Conservation (phyloP, 257 asterid genomes). For the Solanum medicagineum region DNA sequence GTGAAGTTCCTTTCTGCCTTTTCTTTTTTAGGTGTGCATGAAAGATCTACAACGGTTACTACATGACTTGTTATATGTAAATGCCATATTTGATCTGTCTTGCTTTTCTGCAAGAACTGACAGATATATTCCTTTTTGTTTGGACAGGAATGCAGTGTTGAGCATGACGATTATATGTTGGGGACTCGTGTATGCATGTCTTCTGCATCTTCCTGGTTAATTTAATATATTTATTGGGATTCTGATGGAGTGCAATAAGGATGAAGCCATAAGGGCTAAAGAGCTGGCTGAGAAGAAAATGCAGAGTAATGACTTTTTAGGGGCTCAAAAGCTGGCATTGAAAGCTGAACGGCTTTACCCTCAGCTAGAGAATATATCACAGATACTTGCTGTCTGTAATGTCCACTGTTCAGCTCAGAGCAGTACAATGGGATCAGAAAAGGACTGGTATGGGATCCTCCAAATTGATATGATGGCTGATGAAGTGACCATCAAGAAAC, state of each 20-base stretch:
- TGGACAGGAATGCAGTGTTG: background rate
- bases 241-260: constrained; percentile 80
- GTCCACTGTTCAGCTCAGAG: constrained; percentile 63
- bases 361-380: constrained; percentile 54
- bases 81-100: background rate
- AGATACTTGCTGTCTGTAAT: constrained; percentile 55
- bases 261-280: constrained; percentile 66
- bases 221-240: background rate
- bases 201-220: background rate
- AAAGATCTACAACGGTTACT: background rate
- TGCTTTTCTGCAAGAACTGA: background rate
- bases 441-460: constrained; percentile 73
- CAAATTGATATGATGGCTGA: constrained; percentile 52
- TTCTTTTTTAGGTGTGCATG: background rate
- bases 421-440: constrained; percentile 38
- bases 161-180: background rate
- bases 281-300: constrained; percentile 61
- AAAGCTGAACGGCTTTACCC: constrained; percentile 66
- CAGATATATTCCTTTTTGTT: background rate
- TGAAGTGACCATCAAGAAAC: constrained; percentile 49
- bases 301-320: constrained; percentile 49
- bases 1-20: background rate
- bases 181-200: background rate
- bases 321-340: constrained; percentile 45
- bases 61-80: background rate